A percentile compares a stretch with the other conserved stretches of the same genome.
Evolutionary conservation across 495 filamentous ascomycete species (phyloP).

Genomic region (Choiromyces venosus): DNA sequence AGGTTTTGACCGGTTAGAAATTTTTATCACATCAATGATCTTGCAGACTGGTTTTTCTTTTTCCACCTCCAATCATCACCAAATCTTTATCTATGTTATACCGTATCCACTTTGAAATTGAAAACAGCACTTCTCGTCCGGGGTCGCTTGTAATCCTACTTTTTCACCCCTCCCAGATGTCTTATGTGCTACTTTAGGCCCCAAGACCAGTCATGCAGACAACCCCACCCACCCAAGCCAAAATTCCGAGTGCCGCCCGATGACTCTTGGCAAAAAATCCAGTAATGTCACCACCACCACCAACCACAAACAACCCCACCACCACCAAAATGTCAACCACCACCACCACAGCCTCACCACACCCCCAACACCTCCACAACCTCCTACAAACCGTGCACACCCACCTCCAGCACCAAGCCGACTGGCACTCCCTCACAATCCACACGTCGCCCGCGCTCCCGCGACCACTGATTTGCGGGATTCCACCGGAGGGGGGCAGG

Average conservation of each 20-base stretch:
- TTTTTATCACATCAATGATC: neutral
- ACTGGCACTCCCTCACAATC: constrained; percentile 67
- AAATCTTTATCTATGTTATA: neutral
- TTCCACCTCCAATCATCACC: neutral
- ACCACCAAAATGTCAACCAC: constrained; percentile 32
- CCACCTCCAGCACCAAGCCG: constrained; percentile 61
- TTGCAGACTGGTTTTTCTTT: neutral
- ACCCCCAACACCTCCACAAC: constrained; percentile 48
- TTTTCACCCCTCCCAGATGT: no score
- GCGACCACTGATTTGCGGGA: constrained; percentile 69
- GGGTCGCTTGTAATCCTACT: neutral
- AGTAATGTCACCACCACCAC: constrained; percentile 4
- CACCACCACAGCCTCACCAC: constrained; percentile 45
- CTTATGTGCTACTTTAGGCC: no score
- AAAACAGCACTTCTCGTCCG: neutral
- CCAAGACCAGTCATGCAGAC: neutral
- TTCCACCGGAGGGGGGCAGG: constrained; percentile 62
- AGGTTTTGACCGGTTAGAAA: constrained; percentile 1
- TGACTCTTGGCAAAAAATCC: neutral
- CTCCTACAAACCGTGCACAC: constrained; percentile 39
- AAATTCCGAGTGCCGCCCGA: neutral
- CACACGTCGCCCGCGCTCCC: constrained; percentile 55
- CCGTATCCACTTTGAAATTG: neutral
- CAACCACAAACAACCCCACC: constrained; percentile 26
- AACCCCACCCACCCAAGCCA: neutral